phyloP scores from a whole-genome alignment of 768 basidiomycete species.

The Lepiota brunneoincarnata region DNA sequence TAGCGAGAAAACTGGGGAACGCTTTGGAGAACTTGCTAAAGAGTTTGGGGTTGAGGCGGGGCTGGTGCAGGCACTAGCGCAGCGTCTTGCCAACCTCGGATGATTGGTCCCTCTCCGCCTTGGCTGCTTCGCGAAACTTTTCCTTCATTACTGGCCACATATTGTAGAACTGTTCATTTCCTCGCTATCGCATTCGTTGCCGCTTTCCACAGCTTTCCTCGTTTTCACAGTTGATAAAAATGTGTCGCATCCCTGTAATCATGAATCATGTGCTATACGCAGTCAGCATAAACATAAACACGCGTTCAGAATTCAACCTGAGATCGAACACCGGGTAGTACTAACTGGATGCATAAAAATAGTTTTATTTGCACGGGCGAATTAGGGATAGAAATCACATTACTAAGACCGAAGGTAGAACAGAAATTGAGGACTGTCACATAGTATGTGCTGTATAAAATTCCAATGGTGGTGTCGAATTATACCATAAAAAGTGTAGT shows the following conservation, averaged over 20 bases:
- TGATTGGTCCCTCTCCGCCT: conserved; percentile 8
- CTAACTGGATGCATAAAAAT: too few species aligned
- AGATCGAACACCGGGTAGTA: too few species aligned
- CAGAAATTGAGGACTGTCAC: background rate
- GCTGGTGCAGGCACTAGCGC: conserved; percentile 64
- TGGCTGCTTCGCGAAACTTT: background rate
- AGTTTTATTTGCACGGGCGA: too few species aligned
- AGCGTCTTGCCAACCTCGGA: conserved; percentile 40
- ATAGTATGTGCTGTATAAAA: background rate
- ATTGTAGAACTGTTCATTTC: conserved; percentile 9
- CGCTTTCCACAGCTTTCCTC: conserved; percentile 4
- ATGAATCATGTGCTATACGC: conserved; percentile 9
- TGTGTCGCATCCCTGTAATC: conserved; percentile 5
- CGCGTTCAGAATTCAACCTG: background rate
- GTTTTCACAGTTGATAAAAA: conserved; percentile 7
- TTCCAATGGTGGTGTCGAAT: background rate
- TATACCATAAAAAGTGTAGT: background rate
- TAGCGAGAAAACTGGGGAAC: conserved; percentile 1
- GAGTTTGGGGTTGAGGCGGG: conserved; percentile 76
- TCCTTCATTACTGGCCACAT: conserved; percentile 3
- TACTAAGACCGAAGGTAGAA: background rate
- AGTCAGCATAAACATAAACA: conserved; percentile 5
- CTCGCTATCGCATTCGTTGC: background rate
- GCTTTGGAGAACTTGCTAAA: conserved; percentile 48
- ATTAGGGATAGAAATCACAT: background rate